Base-by-base conservation (phyloP, 2,329 filamentous ascomycete genomes). In the Sporothrix pallida region DNA sequence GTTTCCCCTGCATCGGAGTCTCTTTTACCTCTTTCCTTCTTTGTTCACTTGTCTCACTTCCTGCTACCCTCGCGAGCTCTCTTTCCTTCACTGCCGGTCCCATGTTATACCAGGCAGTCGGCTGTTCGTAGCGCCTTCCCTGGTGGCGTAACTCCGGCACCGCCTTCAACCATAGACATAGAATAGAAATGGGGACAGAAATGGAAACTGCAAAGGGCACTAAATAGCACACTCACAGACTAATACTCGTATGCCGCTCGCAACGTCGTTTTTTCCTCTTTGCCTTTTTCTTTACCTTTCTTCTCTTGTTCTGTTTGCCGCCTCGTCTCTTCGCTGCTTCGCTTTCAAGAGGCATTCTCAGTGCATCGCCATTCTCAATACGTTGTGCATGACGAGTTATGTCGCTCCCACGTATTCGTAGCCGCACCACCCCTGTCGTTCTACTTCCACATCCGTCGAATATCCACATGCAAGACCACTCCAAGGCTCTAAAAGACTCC, bases 11-110 rank as follows among this genome's bases (percentile, higher is more conserved):
- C 31, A 37, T 37, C 31, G 31, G 5, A 17, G 58, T 23, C 62
- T 10, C 42, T 26, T 9, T 44, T 42, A 6, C 23, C 63, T 50
- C 44, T 26, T 67, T 15, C 44, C 15, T 50, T 68, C 63, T 68
- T 68, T 68, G 63, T 68, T 67, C 23, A 44, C 44, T 50, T 68
- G 63, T 68, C 63, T 68, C 63, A 52, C 20, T 8, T 37, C 23
- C 6, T 52, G 50, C 44, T n/a, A 54, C 50, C 50, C 15, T 52
- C 20, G n/a, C 4, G 9, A 37, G 6, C 52, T 8, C 13, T 68
- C 63, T 8, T 20, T 50, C 26, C 37, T 17, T 44, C 37, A 63
- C 37, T 46, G 60, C 37, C n/a, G 37, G 60, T n/a, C 13, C 60
- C 60, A 65, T 46, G 23, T 65, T 23, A 15, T 65, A 23, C 62